Conservation (phyloP, 208 protist species). For the Trypanosoma caninum region DNA sequence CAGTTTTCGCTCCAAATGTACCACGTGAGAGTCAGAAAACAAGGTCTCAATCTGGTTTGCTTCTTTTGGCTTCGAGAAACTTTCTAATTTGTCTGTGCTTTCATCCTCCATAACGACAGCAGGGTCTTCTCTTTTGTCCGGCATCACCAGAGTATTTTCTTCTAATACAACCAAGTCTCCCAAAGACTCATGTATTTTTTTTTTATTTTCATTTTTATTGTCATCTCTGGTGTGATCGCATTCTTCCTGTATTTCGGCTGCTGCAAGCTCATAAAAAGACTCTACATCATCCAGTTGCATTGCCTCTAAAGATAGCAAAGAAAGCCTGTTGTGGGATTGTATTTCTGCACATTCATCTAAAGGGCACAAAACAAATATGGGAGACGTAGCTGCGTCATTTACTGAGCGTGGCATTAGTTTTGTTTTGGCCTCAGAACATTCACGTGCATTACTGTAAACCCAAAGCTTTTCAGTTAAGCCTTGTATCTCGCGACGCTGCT, state of each 20-base stretch:
- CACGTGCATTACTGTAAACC: background rate
- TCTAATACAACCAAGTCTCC: background rate
- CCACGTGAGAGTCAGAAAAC: background rate
- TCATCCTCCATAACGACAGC: background rate
- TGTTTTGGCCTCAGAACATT: background rate
- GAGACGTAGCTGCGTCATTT: conserved; percentile 14
- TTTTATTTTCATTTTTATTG: background rate
- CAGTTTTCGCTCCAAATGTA: background rate
- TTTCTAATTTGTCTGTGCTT: background rate
- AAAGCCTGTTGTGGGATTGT: background rate
- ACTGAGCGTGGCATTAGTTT: background rate
- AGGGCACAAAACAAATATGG: background rate
- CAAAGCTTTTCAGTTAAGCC: conserved; percentile 21
- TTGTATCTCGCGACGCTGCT: conserved; percentile 59
- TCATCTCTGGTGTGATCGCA: background rate
- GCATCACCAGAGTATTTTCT: background rate
- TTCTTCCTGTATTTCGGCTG: background rate
- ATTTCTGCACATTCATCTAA: background rate
- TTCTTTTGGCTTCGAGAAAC: background rate
- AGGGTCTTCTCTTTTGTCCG: background rate
- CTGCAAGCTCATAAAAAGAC: background rate
- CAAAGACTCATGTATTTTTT: background rate
- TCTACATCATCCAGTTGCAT: background rate
- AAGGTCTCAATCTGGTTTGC: background rate
- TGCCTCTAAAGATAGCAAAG: background rate